Evolutionary conservation across 495 filamentous ascomycete species (phyloP).

Genomic region (Entonaema liquescens): DNA sequence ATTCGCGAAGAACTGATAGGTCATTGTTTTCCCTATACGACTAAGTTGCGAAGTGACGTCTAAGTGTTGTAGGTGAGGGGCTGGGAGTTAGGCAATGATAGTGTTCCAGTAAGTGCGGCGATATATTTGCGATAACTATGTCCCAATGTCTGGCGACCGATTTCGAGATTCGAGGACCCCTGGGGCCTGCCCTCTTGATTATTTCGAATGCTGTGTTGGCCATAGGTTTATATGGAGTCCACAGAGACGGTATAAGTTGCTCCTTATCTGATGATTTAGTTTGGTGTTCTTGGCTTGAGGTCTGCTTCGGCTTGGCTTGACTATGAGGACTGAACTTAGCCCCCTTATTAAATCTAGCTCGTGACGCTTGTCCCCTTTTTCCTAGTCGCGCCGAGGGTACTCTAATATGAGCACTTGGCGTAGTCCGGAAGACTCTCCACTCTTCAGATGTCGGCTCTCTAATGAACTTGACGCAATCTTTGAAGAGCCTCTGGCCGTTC

Average conservation of each 20-base stretch:
- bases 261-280: constrained; percentile 5
- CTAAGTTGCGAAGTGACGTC: constrained; percentile 53
- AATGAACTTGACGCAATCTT: constrained; percentile 75
- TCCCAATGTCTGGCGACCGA: constrained; percentile 54
- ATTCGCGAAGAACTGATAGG: constrained; percentile 54
- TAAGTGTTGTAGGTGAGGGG: constrained; percentile 55
- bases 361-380: constrained; percentile 46
- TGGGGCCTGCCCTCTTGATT: constrained; percentile 50
- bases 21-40: constrained; percentile 54
- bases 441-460: constrained; percentile 76
- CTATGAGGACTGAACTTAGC: constrained; percentile 37
- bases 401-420: constrained; percentile 41
- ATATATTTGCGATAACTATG: constrained; percentile 55
- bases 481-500: constrained; percentile 56
- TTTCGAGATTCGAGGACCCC: constrained; percentile 55
- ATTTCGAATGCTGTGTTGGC: constrained; percentile 55
- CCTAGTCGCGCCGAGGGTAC: constrained; percentile 44
- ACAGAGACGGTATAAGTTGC: constrained; percentile 31
- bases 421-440: constrained; percentile 60
- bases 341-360: constrained; percentile 44
- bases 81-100: constrained; percentile 53
- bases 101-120: constrained; percentile 49
- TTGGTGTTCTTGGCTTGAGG: constrained; percentile 3
- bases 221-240: constrained; percentile 57
- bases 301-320: constrained; percentile 18